phyloP scores from a whole-genome alignment of 805 yeast species.

The Teunomyces stri region DNA sequence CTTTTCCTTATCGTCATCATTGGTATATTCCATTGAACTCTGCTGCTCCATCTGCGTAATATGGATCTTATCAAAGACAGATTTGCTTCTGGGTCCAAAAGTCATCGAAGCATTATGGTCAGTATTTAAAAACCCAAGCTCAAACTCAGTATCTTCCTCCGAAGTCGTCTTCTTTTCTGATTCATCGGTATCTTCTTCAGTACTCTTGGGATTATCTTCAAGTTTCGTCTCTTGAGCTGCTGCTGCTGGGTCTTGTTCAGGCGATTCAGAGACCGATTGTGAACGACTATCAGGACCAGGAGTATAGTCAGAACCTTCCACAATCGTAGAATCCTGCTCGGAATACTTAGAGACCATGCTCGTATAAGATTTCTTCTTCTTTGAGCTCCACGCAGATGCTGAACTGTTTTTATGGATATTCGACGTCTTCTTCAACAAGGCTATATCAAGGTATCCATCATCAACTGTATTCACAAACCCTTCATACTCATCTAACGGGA shows the following conservation, averaged over 20 bases:
- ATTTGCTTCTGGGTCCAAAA: conserved; percentile 15
- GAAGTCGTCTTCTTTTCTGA: conserved; percentile 22
- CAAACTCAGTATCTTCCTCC: conserved; percentile 28
- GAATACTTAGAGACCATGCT: neutral
- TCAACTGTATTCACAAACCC: conserved; percentile 58
- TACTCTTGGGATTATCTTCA: neutral
- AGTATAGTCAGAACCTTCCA: conserved; percentile 3
- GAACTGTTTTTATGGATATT: conserved; percentile 23
- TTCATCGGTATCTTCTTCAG: conserved; percentile 23
- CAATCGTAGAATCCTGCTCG: neutral
- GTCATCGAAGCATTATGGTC: conserved; percentile 13
- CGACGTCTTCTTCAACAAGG: conserved; percentile 48
- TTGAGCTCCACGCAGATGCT: conserved; percentile 16
- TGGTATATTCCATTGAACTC: conserved; percentile 14
- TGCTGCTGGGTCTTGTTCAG: neutral
- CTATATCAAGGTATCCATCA: conserved; percentile 61
- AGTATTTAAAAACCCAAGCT: conserved; percentile 29
- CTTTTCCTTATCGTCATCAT: conserved; percentile 17
- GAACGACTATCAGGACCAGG: conserved; percentile 1
- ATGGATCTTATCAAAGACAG: conserved; percentile 32
- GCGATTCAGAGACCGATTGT: neutral
- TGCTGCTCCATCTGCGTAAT: neutral
- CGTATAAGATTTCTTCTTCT: conserved; percentile 15
- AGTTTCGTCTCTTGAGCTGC: too few species aligned
- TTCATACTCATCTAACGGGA: conserved; percentile 51